Conservation (phyloP, 371 early-diverging fungal species). For the Rhizopus delemar region DNA sequence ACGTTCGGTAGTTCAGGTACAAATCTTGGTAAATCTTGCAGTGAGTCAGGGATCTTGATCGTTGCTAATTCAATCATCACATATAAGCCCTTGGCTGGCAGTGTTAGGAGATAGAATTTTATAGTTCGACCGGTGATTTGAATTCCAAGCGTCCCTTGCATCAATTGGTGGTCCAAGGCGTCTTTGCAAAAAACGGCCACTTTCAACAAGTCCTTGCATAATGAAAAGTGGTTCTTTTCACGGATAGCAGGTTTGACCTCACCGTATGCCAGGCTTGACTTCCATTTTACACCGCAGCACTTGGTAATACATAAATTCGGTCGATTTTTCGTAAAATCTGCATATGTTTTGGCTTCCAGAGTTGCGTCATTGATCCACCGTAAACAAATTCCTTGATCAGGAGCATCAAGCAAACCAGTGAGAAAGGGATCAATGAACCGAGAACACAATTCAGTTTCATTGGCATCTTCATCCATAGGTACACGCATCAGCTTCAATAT, state of each 20-base stretch:
- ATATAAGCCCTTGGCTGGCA: conserved; percentile 17
- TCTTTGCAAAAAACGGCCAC: conserved; percentile 22
- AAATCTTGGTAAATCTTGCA: conserved; percentile 17
- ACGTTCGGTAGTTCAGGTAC: conserved; percentile 14
- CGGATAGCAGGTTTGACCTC: conserved; percentile 17
- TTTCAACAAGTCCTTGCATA: conserved; percentile 19
- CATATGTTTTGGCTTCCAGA: conserved; percentile 1
- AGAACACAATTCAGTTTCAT: neutral
- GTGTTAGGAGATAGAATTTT: conserved; percentile 7
- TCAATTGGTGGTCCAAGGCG: conserved; percentile 10
- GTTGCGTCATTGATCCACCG: no score
- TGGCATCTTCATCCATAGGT: no score
- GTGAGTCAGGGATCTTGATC: conserved; percentile 17
- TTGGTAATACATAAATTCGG: conserved; percentile 11
- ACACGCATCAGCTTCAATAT: no score
- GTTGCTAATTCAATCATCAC: conserved; percentile 17
- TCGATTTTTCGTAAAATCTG: conserved; percentile 4
- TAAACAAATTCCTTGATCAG: conserved; percentile 7
- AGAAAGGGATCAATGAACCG: conserved; percentile 12
- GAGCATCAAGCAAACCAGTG: conserved; percentile 7
- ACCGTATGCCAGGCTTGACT: conserved; percentile 19
- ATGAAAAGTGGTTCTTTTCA: conserved; percentile 14
- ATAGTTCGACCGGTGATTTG: conserved; percentile 12
- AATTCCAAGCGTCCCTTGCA: conserved; percentile 16
- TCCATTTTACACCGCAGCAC: conserved; percentile 1